Evolutionary conservation across 305 asterid genomes (phyloP), one percentile per base, ranked within the genome.

Genomic region (Caryopteris hybrid): DNA sequence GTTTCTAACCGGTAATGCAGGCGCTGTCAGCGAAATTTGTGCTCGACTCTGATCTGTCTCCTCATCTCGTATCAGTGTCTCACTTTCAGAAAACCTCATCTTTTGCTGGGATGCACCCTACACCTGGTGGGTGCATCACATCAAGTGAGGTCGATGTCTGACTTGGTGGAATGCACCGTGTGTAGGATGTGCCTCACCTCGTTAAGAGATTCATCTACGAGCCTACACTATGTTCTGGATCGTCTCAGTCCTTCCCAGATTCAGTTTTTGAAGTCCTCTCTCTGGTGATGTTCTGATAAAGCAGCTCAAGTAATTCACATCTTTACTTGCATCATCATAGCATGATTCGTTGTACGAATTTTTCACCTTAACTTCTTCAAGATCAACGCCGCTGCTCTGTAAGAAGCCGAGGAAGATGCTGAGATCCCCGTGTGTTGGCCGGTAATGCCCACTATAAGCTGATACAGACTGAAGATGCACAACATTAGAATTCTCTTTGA

Each of bases 371-470:
- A 84, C 74, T 51, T 78, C 58, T 46, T 72, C 79, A 38, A 83
- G 77, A 68, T 77, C 39, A 45, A 79, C 80, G 1, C 81, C 74
- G 18, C 46, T 75, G 43, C 56, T 74, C 75, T 43, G 77, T 27
- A 84, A 81, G 68, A 84, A 77, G 18, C 62, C 36, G 43, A 76
- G 74, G 69, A 84, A 79, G 72, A 61, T 21, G 61, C 71, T 63
- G 13, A 81, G 80, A n/a, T 74, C 76, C 76, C 79, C 81, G 20
- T 74, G 79, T 18, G 75, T 74, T 62, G 84, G 83, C 66, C 76
- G 76, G 66, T 84, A 81, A 67, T 81, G 84, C 48, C 86, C 84
- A 63, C 84, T 81, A 33, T 81, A 69, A 47, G 80, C 78, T 58
- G 84, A 72, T 25, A 81, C 78, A 41, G 80, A 74, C 89, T 81